phyloP scores from a whole-genome alignment of 208 protist genomes.

The Herpetomonas samuelpessoai region DNA sequence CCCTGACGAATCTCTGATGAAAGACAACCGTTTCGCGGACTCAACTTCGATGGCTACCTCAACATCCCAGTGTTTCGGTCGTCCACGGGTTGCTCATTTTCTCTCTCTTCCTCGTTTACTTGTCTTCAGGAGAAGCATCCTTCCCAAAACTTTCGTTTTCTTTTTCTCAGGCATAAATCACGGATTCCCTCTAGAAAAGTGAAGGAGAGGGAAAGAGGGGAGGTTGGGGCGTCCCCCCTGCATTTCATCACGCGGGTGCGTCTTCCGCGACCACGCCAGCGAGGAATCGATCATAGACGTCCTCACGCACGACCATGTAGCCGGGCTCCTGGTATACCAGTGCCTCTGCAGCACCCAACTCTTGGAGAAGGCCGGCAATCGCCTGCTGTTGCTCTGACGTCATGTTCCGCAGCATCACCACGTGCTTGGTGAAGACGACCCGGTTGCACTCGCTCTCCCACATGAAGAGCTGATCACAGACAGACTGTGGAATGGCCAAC shows the following conservation, averaged over 20 bases:
- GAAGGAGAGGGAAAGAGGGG: constrained; percentile 9
- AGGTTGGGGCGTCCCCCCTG: constrained; percentile 6
- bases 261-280: background rate
- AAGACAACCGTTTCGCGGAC: too few species aligned
- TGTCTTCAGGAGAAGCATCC: too few species aligned
- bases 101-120: too few species aligned
- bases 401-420: constrained; percentile 75
- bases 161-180: too few species aligned
- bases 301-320: constrained; percentile 59
- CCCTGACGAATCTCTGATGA: too few species aligned
- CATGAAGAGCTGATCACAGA: constrained; percentile 86
- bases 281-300: constrained; percentile 65
- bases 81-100: too few species aligned
- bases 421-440: constrained; percentile 60
- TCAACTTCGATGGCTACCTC: too few species aligned
- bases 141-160: too few species aligned
- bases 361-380: constrained; percentile 37
- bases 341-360: constrained; percentile 51
- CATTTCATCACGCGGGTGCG: background rate
- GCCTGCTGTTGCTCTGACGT: constrained; percentile 45
- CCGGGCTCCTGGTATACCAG: constrained; percentile 65
- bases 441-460: constrained; percentile 87
- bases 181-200: too few species aligned
- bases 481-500: constrained; percentile 76
- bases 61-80: too few species aligned